phyloP scores from a whole-genome alignment of 139 green algal species.

The Nannochloris sp. region DNA sequence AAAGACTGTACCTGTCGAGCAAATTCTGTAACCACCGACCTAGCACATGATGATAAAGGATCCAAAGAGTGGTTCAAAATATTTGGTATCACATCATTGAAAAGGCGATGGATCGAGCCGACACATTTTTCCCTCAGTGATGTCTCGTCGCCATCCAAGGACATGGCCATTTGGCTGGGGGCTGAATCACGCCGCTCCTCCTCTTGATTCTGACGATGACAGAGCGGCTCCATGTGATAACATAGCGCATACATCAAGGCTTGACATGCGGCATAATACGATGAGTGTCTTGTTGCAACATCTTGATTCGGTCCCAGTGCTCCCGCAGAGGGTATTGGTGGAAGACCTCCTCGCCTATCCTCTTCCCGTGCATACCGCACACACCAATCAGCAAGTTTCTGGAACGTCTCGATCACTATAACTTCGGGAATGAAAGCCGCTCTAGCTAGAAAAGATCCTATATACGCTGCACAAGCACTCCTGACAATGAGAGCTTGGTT shows the following conservation, averaged over 20 bases:
- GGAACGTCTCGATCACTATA: constrained; percentile 42
- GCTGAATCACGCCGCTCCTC: background rate
- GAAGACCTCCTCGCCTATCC: constrained; percentile 22
- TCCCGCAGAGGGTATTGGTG: constrained; percentile 22
- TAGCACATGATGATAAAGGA: constrained; percentile 52
- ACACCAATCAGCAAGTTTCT: constrained; percentile 27
- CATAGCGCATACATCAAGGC: constrained; percentile 82
- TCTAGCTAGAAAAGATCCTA: constrained; percentile 76
- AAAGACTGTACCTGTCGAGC: constrained; percentile 25
- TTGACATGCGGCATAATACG: constrained; percentile 69
- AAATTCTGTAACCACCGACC: constrained; percentile 26
- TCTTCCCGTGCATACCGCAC: constrained; percentile 29
- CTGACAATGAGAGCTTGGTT: constrained; percentile 52
- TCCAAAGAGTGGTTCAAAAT: constrained; percentile 49
- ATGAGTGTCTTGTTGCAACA: constrained; percentile 14
- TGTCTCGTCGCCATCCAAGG: background rate
- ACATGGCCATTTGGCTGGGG: background rate
- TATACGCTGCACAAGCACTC: constrained; percentile 66
- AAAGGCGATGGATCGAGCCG: constrained; percentile 34
- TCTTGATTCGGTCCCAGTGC: constrained; percentile 1
- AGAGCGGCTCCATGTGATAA: constrained; percentile 71
- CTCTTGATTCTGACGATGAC: too few relatives aligned
- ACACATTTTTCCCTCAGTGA: constrained; percentile 8
- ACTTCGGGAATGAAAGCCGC: constrained; percentile 43
- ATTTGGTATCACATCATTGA: constrained; percentile 34